Percentiles rank a stretch among this genome's conserved stretches.
Evolutionary conservation across 116 monocot genomes (phyloP).

Genomic region (Papilionanthe hybrid): DNA sequence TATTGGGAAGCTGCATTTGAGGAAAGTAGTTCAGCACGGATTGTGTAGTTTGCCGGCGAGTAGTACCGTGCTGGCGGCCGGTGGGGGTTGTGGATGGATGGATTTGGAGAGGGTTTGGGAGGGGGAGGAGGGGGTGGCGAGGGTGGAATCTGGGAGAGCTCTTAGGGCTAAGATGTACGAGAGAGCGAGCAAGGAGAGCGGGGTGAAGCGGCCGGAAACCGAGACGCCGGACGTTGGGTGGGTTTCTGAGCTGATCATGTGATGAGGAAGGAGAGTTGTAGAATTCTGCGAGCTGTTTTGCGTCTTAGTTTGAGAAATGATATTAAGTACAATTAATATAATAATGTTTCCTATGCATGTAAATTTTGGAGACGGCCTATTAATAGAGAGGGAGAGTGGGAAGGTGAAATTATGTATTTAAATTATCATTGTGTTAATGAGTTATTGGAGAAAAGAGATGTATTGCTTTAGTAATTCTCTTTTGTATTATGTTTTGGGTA

Average conservation of each 20-base stretch:
- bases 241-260: conserved; percentile 38
- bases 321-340: too few species aligned
- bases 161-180: conserved; percentile 31
- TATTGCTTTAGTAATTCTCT: too few species aligned
- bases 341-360: too few species aligned
- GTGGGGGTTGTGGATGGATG: background rate
- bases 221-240: conserved; percentile 22
- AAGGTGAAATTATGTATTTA: too few species aligned
- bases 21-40: background rate
- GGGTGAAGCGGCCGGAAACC: background rate
- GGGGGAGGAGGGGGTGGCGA: background rate
- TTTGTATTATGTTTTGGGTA: too few species aligned
- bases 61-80: background rate
- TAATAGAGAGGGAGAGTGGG: too few species aligned
- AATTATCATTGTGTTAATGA: too few species aligned
- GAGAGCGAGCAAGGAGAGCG: conserved; percentile 24
- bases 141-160: conserved; percentile 27
- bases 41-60: conserved; percentile 16
- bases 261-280: background rate
- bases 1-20: conserved; percentile 21
- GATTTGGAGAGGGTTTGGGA: background rate
- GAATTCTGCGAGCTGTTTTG: too few species aligned
- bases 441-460: too few species aligned
- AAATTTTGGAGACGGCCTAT: too few species aligned
- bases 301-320: too few species aligned